phyloP scores from a whole-genome alignment of 345 rosid species.

The Bruguiera gymnorhiza region DNA sequence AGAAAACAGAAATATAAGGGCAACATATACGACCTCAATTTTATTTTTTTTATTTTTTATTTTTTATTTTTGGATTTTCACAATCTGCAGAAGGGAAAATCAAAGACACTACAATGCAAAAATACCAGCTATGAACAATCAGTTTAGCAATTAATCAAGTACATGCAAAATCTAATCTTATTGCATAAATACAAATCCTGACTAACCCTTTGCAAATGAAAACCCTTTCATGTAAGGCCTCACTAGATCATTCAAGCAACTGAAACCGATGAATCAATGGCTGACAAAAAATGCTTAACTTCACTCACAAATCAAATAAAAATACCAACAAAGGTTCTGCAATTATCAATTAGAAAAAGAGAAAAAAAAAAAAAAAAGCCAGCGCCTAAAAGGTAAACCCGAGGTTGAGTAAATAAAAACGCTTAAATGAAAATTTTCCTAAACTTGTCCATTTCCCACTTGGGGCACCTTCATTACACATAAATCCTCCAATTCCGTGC shows the following conservation, averaged over 20 bases:
- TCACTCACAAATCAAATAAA: constrained; percentile 21
- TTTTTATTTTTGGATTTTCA: too few species aligned
- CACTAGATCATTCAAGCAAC: constrained; percentile 18
- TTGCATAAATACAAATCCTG: not conserved
- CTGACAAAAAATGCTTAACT: constrained; percentile 23
- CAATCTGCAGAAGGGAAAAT: too few species aligned
- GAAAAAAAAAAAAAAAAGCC: not conserved
- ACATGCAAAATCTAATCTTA: too few species aligned
- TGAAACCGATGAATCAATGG: constrained; percentile 1
- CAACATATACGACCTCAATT: too few species aligned
- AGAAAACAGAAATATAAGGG: too few species aligned
- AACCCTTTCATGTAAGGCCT: not conserved
- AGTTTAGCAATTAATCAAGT: not conserved
- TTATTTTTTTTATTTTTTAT: too few species aligned
- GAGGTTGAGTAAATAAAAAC: constrained; percentile 4
- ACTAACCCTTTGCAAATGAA: constrained; percentile 8
- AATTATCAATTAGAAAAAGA: constrained; percentile 1
- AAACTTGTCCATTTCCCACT: constrained; percentile 5
- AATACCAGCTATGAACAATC: not conserved
- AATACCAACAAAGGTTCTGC: not conserved
- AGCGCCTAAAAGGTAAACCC: constrained; percentile 12
- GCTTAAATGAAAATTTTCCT: constrained; percentile 1
- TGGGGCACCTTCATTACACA: constrained; percentile 14
- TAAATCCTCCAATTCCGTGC: constrained; percentile 26
- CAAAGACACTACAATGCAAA: not conserved